A percentile compares a stretch with the other conserved stretches of the same genome.
These are phyloP conservation scores for Aschersonia sp. DNA, from an alignment of 2,329 filamentous ascomycete species.

Conservation along the genomic window DNA sequence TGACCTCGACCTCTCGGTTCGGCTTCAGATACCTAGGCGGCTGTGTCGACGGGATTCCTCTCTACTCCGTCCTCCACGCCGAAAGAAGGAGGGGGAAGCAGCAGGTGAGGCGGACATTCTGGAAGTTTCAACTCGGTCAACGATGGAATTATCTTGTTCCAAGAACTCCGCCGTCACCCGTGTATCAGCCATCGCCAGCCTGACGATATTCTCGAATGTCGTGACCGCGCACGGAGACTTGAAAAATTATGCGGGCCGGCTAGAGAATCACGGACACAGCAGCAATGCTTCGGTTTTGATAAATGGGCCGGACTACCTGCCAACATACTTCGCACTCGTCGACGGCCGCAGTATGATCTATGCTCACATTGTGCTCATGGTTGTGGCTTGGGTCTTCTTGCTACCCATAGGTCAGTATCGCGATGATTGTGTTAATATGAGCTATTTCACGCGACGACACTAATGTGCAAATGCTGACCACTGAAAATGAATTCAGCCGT, in stretches of 20 bases:
- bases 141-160: too few relatives aligned
- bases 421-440: not conserved
- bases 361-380: conserved; percentile 57
- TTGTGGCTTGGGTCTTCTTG: conserved; percentile 55
- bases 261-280: not conserved
- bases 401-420: conserved; percentile 52
- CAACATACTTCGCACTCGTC: conserved; percentile 45
- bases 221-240: not conserved
- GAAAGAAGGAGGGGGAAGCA: too few relatives aligned
- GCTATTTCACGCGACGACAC: not conserved
- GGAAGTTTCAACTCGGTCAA: too few relatives aligned
- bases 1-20: too few relatives aligned
- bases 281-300: not conserved
- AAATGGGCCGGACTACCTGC: conserved; percentile 15
- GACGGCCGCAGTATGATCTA: conserved; percentile 43
- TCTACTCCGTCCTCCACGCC: too few relatives aligned
- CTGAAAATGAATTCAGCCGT: conserved; percentile 38
- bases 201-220: not conserved
- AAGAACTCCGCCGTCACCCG: not conserved
- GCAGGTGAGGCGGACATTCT: too few relatives aligned
- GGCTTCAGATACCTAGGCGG: too few relatives aligned
- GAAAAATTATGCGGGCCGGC: not conserved
- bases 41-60: too few relatives aligned
- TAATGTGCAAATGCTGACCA: conserved; percentile 1
- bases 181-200: not conserved